Evolutionary conservation across 2,329 filamentous ascomycete genomes (phyloP), one percentile per base, ranked within the genome.

Genomic region (Cordyceps fumosorosea): DNA sequence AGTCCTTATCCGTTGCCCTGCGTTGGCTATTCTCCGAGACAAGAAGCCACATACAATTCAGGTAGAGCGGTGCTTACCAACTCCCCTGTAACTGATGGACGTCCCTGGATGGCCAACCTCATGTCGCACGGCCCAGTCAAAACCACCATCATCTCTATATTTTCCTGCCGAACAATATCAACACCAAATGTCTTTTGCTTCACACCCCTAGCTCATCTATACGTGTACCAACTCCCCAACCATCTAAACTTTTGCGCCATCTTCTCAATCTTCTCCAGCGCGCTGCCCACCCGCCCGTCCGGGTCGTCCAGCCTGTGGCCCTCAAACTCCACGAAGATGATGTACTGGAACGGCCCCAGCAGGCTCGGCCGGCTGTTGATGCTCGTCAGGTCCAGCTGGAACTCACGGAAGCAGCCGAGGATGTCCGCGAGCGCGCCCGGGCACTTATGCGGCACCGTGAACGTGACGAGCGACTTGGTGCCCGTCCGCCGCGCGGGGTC

Each of bases 281-380:
- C 88, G 24, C 75, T 75, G 63, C 83, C 80, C 18, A 92, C 87
- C 64, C 80, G 78, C 3, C 80, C 82, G 58, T 81, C 79, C 2
- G 79, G 78, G 67, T 85, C 84, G 22, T 73, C 68, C 59, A 71
- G 65, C 63, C 67, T 74, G 72, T 85, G 81, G 1, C 89, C 88
- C 72, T 89, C 84, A 69, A 96, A 92, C 78, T 98, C 93, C 34
- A 97, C 87, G 71, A 98, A 93, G 77, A 98, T 97, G 44, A 97
- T 84, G 76, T 98, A 98, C 72, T 96, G 87, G 84, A 96, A 98
- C 22, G 89, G 85, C 67, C 79, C 77, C 45, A 83, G 78, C 62
- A 89, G 83, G 69, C 90, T 92, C 5, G 93, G 93, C 66, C 93
- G 78, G 66, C 90, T 92, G 72, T 92, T 93, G 74, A 98, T 96